Base-by-base conservation (phyloP, 352 stramenopile species). In the Globisporangium radiosum region DNA sequence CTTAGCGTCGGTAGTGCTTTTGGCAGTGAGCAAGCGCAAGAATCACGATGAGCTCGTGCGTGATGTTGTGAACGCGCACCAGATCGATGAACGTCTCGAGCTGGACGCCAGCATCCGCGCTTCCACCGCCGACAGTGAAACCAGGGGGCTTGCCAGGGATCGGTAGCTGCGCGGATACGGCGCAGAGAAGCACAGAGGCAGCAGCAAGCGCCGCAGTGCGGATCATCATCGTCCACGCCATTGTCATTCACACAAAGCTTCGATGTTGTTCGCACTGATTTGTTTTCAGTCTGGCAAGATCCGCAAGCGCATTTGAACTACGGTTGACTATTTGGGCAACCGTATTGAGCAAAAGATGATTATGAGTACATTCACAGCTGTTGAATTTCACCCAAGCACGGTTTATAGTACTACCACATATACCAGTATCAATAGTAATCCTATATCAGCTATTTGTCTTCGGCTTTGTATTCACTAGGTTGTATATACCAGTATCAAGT, bases 51-150 rank as follows among this genome's bases (percentile, higher is more conserved):
- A 45, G 14, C 39, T 43, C 39, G 45, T 44, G 11, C 40, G 40
- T 44, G 11, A 44, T 44, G 40, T 11, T 13, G 11, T n/a, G 19
- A 62, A 19, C 37, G 38, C 62, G 15, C 57, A 87, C 81, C 75
- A 92, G 60, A 56, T 94, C 82, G n/a, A 94, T 71, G 60, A 88
- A 94, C 25, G 80, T 84, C 70, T 94, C 85, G 45, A 94, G 76
- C 64, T 94, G 85, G 39, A 94, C 76, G 39, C 75, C 71, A 3
- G 85, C 85, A 14, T 76, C 61, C 5, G 79, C 73, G 11, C 45
- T 68, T 6, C 85, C 81, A 2, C 72, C 50, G 13, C 78, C 77
- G 15, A 87, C 59, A 1, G 76, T 85, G 55, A 92, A 92, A 0
- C 85, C 85, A 19, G 78, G 78, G 1, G 73, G 81, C 44, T 75